phyloP scores from a whole-genome alignment of 202 grass and related monocot genomes.

The Panicum virgatum region DNA sequence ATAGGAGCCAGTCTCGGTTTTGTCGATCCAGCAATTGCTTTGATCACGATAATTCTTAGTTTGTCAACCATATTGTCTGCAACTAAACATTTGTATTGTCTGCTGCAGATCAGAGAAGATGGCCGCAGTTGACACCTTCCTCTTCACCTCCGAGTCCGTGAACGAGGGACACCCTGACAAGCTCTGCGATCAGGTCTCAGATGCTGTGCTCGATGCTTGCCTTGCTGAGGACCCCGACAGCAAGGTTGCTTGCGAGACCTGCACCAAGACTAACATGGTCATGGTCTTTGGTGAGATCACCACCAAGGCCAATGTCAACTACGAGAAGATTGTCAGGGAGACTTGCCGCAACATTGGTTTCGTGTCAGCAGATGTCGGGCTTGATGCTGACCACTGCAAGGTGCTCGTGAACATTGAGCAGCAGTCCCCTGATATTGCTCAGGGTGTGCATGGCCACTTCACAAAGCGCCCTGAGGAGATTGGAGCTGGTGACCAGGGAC shows the following conservation, averaged over 20 bases:
- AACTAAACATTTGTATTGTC: slow-evolving; percentile 2
- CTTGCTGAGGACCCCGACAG: slow-evolving; percentile 67
- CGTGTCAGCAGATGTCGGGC: slow-evolving; percentile 63
- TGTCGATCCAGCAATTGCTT: background rate
- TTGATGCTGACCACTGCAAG: slow-evolving; percentile 74
- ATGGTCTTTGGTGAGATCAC: slow-evolving; percentile 89
- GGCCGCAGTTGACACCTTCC: slow-evolving; percentile 57
- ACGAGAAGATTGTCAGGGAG: slow-evolving; percentile 76
- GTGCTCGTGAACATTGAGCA: slow-evolving; percentile 78
- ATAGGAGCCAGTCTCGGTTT: background rate
- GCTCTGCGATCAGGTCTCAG: slow-evolving; percentile 68
- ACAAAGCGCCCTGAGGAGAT: slow-evolving; percentile 80
- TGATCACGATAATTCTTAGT: background rate
- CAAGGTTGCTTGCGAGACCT: slow-evolving; percentile 87
- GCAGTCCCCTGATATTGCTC: slow-evolving; percentile 71
- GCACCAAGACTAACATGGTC: slow-evolving; percentile 91
- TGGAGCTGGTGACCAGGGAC: slow-evolving; percentile 81
- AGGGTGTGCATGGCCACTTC: slow-evolving; percentile 76
- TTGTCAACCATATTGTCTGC: background rate
- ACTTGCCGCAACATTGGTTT: slow-evolving; percentile 76
- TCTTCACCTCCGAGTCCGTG: slow-evolving; percentile 69
- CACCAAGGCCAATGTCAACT: slow-evolving; percentile 68
- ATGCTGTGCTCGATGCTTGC: slow-evolving; percentile 73
- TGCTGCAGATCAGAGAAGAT: slow-evolving; percentile 36
- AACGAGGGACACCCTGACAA: slow-evolving; percentile 79